Base-by-base conservation (phyloP, 805 yeast species). In the Pichia phayaonensis region DNA sequence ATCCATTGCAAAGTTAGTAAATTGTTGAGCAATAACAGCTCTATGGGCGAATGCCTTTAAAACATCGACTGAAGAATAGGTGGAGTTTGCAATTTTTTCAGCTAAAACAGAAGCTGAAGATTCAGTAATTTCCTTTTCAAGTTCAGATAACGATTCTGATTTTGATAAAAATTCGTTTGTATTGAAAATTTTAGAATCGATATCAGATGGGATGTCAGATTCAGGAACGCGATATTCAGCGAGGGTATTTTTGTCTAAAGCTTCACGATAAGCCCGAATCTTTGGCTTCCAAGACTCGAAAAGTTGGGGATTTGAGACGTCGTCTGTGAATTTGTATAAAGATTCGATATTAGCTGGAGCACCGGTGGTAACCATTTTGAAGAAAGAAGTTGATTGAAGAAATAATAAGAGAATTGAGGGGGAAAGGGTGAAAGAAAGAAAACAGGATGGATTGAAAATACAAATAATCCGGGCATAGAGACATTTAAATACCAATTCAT, bases 11-110 rank as follows among this genome's bases (percentile, higher is more conserved):
- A 74, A 71, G 56, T 76, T 74, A 48, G 83, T 78, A 59, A 80
- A 74, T 56, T 79, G 81, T 53, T 86, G 88, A 3, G 83, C 80
- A 49, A 79, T 71, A 18, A 81, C 72, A 2, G 90, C 83, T 50
- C 81, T 71, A 59, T 81, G 84, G 40, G 83, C 84, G 59, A 74
- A 84, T 0, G 89, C 88, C 57, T 69, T 75, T 55, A 78, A 72
- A 20, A 81, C 80, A 38, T 74, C 72, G 5, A 72, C 74, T 0
- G 87, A 72, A 24, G 76, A 57, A 50, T 76, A 60, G 40, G 74
- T 70, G 8, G 79, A 78, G 3, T 65, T 50, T 21, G 78, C 74
- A 49, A 83, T 75, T 54, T 71, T 66, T 8, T 54, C 61, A 21
- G 71, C 72, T 46, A 79, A 67, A 12, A 67, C 68, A 3, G 66